A percentile compares a stretch with the other conserved stretches of the same genome.
Conservation (phyloP, 1,284 basidiomycete species). For the Mixia osmundae region DNA sequence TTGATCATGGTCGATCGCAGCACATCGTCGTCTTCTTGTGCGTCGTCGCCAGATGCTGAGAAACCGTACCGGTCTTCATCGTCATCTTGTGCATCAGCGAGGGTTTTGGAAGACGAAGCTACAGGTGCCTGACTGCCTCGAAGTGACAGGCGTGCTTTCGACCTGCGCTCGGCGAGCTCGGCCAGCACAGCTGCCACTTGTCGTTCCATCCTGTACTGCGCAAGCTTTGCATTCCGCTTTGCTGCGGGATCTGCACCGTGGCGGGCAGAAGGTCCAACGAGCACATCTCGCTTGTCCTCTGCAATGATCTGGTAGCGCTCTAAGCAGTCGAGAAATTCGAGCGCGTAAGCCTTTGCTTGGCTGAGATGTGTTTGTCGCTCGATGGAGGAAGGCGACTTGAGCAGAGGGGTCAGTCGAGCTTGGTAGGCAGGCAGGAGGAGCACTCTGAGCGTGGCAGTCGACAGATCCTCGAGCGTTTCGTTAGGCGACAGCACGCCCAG, state of each 20-base stretch:
- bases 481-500: constrained; percentile 66
- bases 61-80: constrained; percentile 1
- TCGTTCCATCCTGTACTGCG: constrained; percentile 50
- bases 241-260: constrained; percentile 44
- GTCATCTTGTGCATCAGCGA: constrained; percentile 8
- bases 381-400: constrained; percentile 34
- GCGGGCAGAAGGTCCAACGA: too few species aligned
- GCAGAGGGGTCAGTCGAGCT: constrained; percentile 44
- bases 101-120: too few species aligned
- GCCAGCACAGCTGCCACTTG: too few species aligned
- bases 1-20: constrained; percentile 42
- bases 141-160: too few species aligned
- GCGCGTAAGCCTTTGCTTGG: constrained; percentile 41
- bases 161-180: too few species aligned
- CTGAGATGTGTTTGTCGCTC: constrained; percentile 36
- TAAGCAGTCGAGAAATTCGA: constrained; percentile 31
- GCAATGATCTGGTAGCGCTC: constrained; percentile 46
- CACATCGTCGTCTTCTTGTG: constrained; percentile 33
- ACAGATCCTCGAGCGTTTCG: constrained; percentile 60
- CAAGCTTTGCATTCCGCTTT: constrained; percentile 62
- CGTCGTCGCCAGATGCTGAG: constrained; percentile 24
- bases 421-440: constrained; percentile 48
- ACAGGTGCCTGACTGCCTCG: too few species aligned
- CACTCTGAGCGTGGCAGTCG: constrained; percentile 55
- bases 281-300: constrained; percentile 31